phyloP scores from a whole-genome alignment of 2,329 filamentous ascomycete genomes.

The Teratosphaeria nubilosa region DNA sequence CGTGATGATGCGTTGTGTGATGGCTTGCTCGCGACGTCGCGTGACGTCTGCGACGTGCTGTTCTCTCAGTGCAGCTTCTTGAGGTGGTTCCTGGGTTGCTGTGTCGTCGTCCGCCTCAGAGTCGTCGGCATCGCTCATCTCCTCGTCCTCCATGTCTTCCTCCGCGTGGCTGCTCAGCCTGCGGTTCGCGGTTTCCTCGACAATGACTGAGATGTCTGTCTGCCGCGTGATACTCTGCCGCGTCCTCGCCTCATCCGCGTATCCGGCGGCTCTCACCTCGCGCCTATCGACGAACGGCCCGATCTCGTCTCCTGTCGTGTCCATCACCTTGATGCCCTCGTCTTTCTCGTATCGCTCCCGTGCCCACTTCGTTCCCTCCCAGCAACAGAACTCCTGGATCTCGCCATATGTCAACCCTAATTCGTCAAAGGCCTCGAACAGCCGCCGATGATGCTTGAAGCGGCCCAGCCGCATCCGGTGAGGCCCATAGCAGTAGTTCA shows the following conservation, averaged over 20 bases:
- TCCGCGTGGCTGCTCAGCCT: slow-evolving; percentile 9
- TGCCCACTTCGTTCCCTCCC: slow-evolving; percentile 77
- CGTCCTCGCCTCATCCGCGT: slow-evolving; percentile 10
- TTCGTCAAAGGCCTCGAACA: slow-evolving; percentile 66
- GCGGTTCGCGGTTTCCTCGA: slow-evolving; percentile 14
- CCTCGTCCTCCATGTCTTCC: slow-evolving; percentile 13
- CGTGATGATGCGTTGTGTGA: slow-evolving; percentile 21
- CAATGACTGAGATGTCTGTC: slow-evolving; percentile 24
- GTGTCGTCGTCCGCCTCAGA: slow-evolving; percentile 9
- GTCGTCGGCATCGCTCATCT: slow-evolving; percentile 11
- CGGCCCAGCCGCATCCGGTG: slow-evolving; percentile 69
- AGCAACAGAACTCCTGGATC: slow-evolving; percentile 63
- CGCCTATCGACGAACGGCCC: slow-evolving; percentile 45
- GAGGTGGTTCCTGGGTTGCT: slow-evolving; percentile 10
- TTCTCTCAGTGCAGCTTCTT: slow-evolving; percentile 13
- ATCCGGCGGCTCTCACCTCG: slow-evolving; percentile 5
- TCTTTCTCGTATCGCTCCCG: slow-evolving; percentile 71
- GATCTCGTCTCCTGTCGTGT: slow-evolving; percentile 63
- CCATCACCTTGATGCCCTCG: slow-evolving; percentile 57
- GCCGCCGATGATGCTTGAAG: slow-evolving; percentile 64
- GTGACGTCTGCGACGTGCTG: slow-evolving; percentile 18
- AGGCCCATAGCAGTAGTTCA: slow-evolving; percentile 64
- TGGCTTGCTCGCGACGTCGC: slow-evolving; percentile 17
- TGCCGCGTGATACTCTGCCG: slow-evolving; percentile 21
- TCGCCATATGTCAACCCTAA: slow-evolving; percentile 59